Percentiles rank a stretch among this genome's conserved stretches.
phyloP scores from a whole-genome alignment of 2,329 filamentous ascomycete genomes.

The Penicillium sp. region DNA sequence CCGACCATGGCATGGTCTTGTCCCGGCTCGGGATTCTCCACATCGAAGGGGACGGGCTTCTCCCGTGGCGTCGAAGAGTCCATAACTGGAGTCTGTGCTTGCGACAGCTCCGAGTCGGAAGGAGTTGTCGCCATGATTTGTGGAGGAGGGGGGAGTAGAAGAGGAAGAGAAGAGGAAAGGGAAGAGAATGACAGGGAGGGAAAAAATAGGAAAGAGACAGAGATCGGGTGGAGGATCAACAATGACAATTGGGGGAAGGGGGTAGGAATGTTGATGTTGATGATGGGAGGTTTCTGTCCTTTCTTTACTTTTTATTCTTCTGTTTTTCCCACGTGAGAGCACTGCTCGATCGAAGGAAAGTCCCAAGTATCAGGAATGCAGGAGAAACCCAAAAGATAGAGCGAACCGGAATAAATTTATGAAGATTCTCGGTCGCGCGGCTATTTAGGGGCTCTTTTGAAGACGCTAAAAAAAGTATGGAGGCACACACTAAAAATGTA shows the following conservation, averaged over 20 bases:
- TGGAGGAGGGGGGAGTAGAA: not conserved
- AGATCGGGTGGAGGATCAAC: slow-evolving; percentile 1
- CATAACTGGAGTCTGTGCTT: slow-evolving; percentile 18
- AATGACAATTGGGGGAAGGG: slow-evolving; percentile 4
- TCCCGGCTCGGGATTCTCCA: slow-evolving; percentile 34
- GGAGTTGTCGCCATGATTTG: slow-evolving; percentile 25
- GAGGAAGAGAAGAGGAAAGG: not conserved
- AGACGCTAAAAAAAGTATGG: slow-evolving; percentile 7
- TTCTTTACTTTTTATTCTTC: not conserved
- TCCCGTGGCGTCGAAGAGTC: slow-evolving; percentile 13
- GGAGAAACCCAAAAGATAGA: not conserved
- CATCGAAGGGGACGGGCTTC: slow-evolving; percentile 41
- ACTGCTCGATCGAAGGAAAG: slow-evolving; percentile 5
- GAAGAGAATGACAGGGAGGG: slow-evolving; percentile 8
- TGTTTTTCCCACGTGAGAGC: slow-evolving; percentile 1
- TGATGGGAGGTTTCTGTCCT: not conserved
- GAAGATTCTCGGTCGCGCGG: not conserved
- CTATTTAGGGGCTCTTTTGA: slow-evolving; percentile 5
- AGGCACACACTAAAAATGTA: slow-evolving; percentile 4
- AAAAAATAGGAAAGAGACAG: not conserved
- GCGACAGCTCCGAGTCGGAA: slow-evolving; percentile 23
- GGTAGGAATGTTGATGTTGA: slow-evolving; percentile 7
- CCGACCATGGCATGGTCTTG: slow-evolving; percentile 36
- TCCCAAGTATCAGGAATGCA: not conserved
- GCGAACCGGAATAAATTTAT: slow-evolving; percentile 6